Evolutionary conservation across 2,329 filamentous ascomycete species (phyloP).

Genomic region (Rasamsonia emersonii): DNA sequence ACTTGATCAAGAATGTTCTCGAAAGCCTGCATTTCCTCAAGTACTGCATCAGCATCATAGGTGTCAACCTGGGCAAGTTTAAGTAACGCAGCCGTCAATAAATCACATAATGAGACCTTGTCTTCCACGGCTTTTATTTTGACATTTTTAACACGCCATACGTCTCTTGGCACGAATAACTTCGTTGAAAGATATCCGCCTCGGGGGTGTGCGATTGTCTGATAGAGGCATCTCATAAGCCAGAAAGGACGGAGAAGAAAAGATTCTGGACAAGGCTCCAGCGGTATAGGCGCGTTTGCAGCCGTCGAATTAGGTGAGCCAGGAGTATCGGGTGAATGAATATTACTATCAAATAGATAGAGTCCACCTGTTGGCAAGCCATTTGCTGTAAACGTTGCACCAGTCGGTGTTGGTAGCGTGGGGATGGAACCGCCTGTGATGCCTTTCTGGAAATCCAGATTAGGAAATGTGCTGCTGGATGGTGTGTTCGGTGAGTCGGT

Average conservation of each 20-base stretch:
- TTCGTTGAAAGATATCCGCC: constrained; percentile 88
- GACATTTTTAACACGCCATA: constrained; percentile 88
- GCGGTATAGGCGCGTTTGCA: constrained; percentile 60
- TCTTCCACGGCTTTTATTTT: constrained; percentile 89
- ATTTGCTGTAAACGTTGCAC: constrained; percentile 49
- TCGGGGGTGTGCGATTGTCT: constrained; percentile 82
- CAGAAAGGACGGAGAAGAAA: constrained; percentile 90
- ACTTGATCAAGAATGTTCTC: constrained; percentile 82
- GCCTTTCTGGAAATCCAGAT: constrained; percentile 37
- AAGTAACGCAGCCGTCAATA: constrained; percentile 77
- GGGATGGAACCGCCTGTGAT: constrained; percentile 48
- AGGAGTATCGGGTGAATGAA: constrained; percentile 58
- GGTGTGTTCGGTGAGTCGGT: constrained; percentile 69
- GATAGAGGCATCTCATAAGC: constrained; percentile 91
- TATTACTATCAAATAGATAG: constrained; percentile 74
- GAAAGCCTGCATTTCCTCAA: constrained; percentile 88
- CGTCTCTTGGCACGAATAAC: constrained; percentile 83
- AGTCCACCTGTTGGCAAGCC: constrained; percentile 58
- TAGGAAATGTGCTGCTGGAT: constrained; percentile 57
- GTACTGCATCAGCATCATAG: constrained; percentile 79
- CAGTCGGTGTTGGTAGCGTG: constrained; percentile 59
- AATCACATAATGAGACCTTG: constrained; percentile 85
- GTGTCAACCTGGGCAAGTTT: constrained; percentile 80
- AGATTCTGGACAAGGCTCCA: constrained; percentile 88
- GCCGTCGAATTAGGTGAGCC: constrained; percentile 58